These are phyloP conservation scores for Aspergillus sp. DNA, from an alignment of 2,329 filamentous ascomycete species.

Conservation along the genomic window DNA sequence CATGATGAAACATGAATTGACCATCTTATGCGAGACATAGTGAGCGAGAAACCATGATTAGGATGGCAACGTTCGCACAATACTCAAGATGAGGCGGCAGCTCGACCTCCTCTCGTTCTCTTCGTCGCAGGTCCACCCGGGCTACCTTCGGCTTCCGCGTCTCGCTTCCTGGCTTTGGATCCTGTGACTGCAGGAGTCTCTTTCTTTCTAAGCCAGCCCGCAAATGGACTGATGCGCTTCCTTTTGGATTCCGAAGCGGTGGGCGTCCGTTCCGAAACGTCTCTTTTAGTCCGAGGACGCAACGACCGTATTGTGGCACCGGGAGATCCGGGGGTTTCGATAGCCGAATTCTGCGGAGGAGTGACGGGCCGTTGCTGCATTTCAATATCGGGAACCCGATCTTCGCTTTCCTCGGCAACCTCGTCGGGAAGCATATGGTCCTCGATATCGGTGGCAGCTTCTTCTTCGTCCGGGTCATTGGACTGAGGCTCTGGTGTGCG, in stretches of 20 bases:
- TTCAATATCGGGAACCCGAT: slow-evolving; percentile 14
- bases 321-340: slow-evolving; percentile 30
- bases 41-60: no score
- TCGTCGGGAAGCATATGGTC: slow-evolving; percentile 25
- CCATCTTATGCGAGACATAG: background rate
- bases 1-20: background rate
- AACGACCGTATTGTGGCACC: slow-evolving; percentile 32
- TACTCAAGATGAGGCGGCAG: slow-evolving; percentile 8
- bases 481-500: slow-evolving; percentile 32
- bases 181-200: slow-evolving; percentile 24
- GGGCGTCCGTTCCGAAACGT: slow-evolving; percentile 24
- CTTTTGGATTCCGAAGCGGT: slow-evolving; percentile 23
- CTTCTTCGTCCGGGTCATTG: slow-evolving; percentile 51
- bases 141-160: slow-evolving; percentile 27
- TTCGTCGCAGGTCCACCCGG: slow-evolving; percentile 28
- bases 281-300: slow-evolving; percentile 30
- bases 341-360: slow-evolving; percentile 18
- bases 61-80: no score
- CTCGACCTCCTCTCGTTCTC: slow-evolving; percentile 26
- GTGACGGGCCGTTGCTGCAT: slow-evolving; percentile 21
- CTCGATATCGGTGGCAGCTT: slow-evolving; percentile 57
- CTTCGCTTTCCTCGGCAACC: slow-evolving; percentile 15
- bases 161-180: slow-evolving; percentile 36
- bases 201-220: slow-evolving; percentile 41
- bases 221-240: slow-evolving; percentile 41